Base-by-base conservation (phyloP, 305 asterid genomes). In the Nicotiana rustica region DNA sequence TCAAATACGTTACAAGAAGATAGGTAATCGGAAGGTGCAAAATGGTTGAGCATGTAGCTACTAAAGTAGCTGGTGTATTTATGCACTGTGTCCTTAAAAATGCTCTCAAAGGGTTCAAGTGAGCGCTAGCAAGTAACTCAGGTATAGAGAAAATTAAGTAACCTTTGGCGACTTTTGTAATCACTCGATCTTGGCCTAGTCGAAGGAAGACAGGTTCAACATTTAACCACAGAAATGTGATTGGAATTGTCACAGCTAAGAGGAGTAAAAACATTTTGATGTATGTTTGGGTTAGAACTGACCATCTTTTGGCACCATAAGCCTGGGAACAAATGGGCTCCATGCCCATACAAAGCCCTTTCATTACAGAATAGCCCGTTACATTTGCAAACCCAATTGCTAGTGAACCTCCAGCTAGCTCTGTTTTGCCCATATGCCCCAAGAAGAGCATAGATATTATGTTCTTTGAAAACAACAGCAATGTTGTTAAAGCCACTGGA, bases 311-410 rank as follows among this genome's bases (percentile, higher is more conserved):
- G 68, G 98, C 98, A 0, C 98, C 98, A 44, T 77, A 94, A 82
- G 98, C 98, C 59, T 93, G 98, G 89, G 89, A 91, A 86, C 97
- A 94, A 44, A 94, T 93, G 44, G 98, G 97, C 57, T 94, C 98
- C 97, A 94, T 94, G 10, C 97, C 98, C 38, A 90, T 83, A 89
- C 97, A 92, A 0, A 94, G 91, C 0, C 98, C 98, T 71, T 93
- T 93, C 89, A 94, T 90, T 31, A 94, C 93, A 0, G 98, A 93
- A 73, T 85, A 93, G 2, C 97, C 98, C 0, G 98, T 91, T 35
- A 94, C 82, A 87, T 93, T 94, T 8, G 98, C 97, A 77, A 94
- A 92, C 1, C 97, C 97, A 10, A 93, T 88, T 10, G 95, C 97
- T 0, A 94, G 78, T n/a, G 98, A 93, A 1, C 97, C 98, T 35